Evolutionary conservation across 805 yeast species (phyloP).

Genomic region (Hanseniaspora mollemarum): DNA sequence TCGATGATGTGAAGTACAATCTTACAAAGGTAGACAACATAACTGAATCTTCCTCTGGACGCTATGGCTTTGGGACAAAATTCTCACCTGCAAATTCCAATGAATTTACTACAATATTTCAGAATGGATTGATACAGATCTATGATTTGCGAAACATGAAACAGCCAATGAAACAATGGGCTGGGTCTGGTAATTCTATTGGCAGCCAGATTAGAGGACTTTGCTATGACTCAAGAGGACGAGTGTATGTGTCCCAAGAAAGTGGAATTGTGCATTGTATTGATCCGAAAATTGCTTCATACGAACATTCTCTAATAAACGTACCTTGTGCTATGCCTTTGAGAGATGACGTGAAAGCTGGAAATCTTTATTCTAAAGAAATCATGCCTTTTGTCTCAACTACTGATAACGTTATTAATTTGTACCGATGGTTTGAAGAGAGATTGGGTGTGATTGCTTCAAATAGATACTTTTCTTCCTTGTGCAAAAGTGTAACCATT

Average conservation of each 20-base stretch:
- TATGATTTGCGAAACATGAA: constrained; percentile 61
- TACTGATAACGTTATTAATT: not conserved
- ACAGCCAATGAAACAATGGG: constrained; percentile 42
- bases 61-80: constrained; percentile 1
- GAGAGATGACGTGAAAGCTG: constrained; percentile 22
- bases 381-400: not conserved
- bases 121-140: constrained; percentile 67
- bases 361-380: not conserved
- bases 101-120: constrained; percentile 69
- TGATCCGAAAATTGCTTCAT: not conserved
- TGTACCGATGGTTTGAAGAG: not conserved
- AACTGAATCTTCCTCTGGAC: not conserved
- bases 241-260: not conserved
- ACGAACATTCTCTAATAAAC: constrained; percentile 29
- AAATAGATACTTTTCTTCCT: not conserved
- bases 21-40: not conserved
- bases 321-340: constrained; percentile 27
- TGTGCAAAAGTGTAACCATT: not conserved
- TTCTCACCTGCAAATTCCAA: constrained; percentile 32
- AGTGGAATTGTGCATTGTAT: not conserved
- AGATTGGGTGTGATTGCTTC: not conserved
- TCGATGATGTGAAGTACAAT: not conserved
- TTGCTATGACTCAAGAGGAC: constrained; percentile 1
- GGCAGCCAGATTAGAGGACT: constrained; percentile 59
- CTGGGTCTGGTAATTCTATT: constrained; percentile 47